These are phyloP conservation scores for Botrytis porri DNA, from an alignment of 2,329 filamentous ascomycete genomes.

Conservation along the genomic window DNA sequence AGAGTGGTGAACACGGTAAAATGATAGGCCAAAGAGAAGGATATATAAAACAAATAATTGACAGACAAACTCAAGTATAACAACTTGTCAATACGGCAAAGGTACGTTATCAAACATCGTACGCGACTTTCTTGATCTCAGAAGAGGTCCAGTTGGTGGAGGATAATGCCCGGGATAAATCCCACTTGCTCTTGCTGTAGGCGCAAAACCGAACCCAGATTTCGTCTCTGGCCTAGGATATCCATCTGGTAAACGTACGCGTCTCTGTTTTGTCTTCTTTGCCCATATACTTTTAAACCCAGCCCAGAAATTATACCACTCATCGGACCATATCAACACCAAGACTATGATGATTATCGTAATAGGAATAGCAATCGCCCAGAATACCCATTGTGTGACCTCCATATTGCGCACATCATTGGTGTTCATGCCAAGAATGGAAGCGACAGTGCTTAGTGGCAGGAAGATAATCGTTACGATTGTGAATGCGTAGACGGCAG, in stretches of 20 bases:
- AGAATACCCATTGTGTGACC: constrained; percentile 37
- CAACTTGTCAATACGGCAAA: not conserved
- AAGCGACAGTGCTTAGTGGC: constrained; percentile 36
- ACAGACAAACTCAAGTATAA: not conserved
- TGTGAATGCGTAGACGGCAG: constrained; percentile 37
- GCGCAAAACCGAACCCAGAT: not conserved
- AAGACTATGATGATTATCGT: constrained; percentile 33
- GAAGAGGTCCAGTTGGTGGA: not conserved
- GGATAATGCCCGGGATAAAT: not conserved
- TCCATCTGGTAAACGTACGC: not conserved
- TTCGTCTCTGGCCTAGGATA: not conserved
- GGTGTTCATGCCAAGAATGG: constrained; percentile 39
- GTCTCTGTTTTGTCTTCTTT: not conserved
- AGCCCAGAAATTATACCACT: constrained; percentile 16
- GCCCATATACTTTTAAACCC: not conserved
- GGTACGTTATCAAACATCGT: not conserved
- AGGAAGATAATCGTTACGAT: constrained; percentile 40
- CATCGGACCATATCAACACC: constrained; percentile 29
- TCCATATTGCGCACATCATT: constrained; percentile 36
- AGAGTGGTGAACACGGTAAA: not conserved
- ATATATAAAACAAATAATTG: not conserved
- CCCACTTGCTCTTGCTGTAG: not conserved
- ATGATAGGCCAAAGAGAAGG: not conserved
- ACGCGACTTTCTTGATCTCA: not conserved
- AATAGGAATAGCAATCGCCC: constrained; percentile 36